Percentiles rank a stretch among this genome's conserved stretches.
phyloP scores from a whole-genome alignment of 305 asterid genomes.

The Caryopteris hybrid region DNA sequence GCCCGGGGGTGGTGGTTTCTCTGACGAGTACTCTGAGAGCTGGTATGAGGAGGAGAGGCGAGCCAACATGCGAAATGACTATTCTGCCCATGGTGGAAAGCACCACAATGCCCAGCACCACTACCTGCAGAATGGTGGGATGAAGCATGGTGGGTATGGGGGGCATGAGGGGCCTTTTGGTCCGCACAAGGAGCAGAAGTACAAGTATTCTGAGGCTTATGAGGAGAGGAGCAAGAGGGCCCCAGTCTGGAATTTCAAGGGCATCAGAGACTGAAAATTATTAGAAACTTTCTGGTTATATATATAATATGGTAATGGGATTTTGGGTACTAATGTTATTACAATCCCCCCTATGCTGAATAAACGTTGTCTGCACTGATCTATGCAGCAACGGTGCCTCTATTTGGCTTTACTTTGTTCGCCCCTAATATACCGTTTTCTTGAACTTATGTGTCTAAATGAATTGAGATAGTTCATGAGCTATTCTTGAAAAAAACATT shows the following conservation, averaged over 20 bases:
- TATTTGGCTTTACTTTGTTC: no score
- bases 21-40: background rate
- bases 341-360: background rate
- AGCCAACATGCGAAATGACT: background rate
- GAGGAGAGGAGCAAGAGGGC: background rate
- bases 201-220: background rate
- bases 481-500: no score
- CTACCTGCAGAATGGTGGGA: background rate
- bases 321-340: background rate
- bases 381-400: no score
- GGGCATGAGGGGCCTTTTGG: conserved; percentile 4
- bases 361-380: background rate
- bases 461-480: no score
- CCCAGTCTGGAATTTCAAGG: conserved; percentile 16
- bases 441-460: no score
- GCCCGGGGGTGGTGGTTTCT: background rate
- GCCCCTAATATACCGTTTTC: no score
- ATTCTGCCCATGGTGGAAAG: background rate
- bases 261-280: background rate
- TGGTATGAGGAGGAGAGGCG: background rate
- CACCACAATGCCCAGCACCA: background rate
- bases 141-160: background rate
- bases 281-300: background rate
- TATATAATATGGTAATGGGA: background rate
- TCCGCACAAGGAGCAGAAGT: background rate